Evolutionary conservation across 2,329 filamentous ascomycete genomes (phyloP).

Genomic region (Xylaria sp.): DNA sequence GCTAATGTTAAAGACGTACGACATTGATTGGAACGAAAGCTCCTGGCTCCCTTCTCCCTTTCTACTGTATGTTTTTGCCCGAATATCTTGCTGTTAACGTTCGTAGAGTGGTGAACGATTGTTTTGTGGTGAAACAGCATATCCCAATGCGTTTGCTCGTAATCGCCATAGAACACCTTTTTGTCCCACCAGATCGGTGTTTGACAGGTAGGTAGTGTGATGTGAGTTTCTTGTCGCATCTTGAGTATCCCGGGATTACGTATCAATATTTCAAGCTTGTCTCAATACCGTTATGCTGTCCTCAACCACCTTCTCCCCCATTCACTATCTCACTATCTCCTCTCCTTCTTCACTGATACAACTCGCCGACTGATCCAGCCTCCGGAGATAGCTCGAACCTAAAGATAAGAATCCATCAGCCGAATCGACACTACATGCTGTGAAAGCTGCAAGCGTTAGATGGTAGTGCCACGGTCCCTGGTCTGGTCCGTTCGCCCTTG

Average conservation of each 20-base stretch:
- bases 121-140: slow-evolving; percentile 2
- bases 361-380: not conserved
- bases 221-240: slow-evolving; percentile 20
- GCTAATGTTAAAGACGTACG: slow-evolving; percentile 23
- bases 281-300: slow-evolving; percentile 20
- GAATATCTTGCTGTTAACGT: not conserved
- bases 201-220: not conserved
- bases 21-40: slow-evolving; percentile 7
- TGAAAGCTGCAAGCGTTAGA: not conserved
- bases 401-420: not conserved
- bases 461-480: not conserved
- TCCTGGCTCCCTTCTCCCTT: not conserved
- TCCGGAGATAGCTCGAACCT: not conserved
- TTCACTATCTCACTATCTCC: not conserved
- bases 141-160: not conserved
- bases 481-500: not conserved
- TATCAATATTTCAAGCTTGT: slow-evolving; percentile 6
- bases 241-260: slow-evolving; percentile 11
- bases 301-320: not conserved
- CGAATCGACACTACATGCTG: not conserved
- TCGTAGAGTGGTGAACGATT: not conserved
- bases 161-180: not conserved
- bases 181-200: not conserved
- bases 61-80: not conserved
- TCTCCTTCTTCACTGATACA: not conserved